Base-by-base conservation (phyloP, 352 stramenopile species). In the Phytophthora rubi region DNA sequence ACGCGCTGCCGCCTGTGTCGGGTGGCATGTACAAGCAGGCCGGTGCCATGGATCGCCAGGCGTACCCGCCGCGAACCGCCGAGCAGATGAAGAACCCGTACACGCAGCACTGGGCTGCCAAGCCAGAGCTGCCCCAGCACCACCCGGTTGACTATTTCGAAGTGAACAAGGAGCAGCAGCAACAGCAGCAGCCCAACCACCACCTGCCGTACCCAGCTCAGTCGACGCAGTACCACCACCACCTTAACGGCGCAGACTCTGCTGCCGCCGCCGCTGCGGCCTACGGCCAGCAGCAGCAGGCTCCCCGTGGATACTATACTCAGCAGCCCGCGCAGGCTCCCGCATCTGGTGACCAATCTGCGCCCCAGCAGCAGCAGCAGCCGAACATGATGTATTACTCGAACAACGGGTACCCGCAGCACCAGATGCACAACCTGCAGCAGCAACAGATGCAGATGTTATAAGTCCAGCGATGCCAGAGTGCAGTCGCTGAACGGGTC, bases 301-400 rank as follows among this genome's bases (percentile, higher is more conserved):
- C 67, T 3, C 56, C 59, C 8, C 67, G 73, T 26, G 63, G 48
- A 65, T 91, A 90, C 69, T 89, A 90, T 68, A 82, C 80, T 49
- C 83, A 88, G 42, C 71, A 88, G 59, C 53, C 51, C 15, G 58
- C 71, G n/a, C 61, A 74, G 47, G 53, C 59, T 37, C 37, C 65
- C 16, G 48, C 68, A 32, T 69, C 73, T 18, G 59, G 69, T 54
- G 74, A 75, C 8, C 73, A 77, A 61, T 16, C 56, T 33, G 42
- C 74, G 16, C 51, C 68, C 28, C 33, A 39, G 33, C 33, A 39
- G 8, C 73, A 77, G 53, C 76, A 77, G 51, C 77, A 80, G 48
- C 47, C 59, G 35, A 79, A 77, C 69, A 89, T 90, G 77, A 85
- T 92, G 82, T 93, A 93, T 71, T 92, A 92, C 80, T 83, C 82